These are phyloP conservation scores for Phytophthora parvispora DNA, from an alignment of 352 stramenopile genomes.

Conservation along the genomic window DNA sequence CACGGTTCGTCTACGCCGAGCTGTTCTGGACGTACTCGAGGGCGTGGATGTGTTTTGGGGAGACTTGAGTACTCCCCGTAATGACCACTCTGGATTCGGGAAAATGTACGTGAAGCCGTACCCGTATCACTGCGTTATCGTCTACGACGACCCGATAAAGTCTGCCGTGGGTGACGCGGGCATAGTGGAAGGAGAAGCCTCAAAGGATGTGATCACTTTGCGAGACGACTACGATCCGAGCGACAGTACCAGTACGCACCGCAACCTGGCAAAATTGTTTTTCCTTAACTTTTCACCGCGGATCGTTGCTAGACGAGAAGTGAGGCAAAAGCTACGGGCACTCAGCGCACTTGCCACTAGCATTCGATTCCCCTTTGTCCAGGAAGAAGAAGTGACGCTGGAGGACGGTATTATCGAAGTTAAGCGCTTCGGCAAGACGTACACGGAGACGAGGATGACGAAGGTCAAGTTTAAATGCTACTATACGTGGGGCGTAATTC, in stretches of 20 bases:
- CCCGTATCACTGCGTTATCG: constrained; percentile 49
- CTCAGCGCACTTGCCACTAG: constrained; percentile 18
- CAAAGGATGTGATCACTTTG: constrained; percentile 40
- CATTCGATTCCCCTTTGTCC: constrained; percentile 37
- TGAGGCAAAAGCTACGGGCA: constrained; percentile 38
- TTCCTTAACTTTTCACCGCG: constrained; percentile 34
- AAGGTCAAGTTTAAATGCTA: constrained; percentile 39
- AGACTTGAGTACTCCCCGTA: background rate
- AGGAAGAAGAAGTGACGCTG: constrained; percentile 36
- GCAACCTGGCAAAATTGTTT: constrained; percentile 28
- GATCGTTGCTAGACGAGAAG: constrained; percentile 13
- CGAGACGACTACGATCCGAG: constrained; percentile 15
- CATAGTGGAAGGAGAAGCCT: background rate
- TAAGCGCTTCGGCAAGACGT: constrained; percentile 22
- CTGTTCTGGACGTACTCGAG: constrained; percentile 33
- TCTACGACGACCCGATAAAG: constrained; percentile 41
- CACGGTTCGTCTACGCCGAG: constrained; percentile 29
- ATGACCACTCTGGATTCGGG: constrained; percentile 34
- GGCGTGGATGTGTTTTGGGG: constrained; percentile 47
- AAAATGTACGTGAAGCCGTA: constrained; percentile 52
- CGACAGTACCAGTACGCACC: background rate
- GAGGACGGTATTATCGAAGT: constrained; percentile 33
- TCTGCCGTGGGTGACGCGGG: background rate
- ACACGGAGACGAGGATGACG: constrained; percentile 21
- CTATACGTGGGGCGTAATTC: constrained; percentile 30